Base-by-base conservation (phyloP, 2,329 filamentous ascomycete genomes). In the Fusarium algeriense region DNA sequence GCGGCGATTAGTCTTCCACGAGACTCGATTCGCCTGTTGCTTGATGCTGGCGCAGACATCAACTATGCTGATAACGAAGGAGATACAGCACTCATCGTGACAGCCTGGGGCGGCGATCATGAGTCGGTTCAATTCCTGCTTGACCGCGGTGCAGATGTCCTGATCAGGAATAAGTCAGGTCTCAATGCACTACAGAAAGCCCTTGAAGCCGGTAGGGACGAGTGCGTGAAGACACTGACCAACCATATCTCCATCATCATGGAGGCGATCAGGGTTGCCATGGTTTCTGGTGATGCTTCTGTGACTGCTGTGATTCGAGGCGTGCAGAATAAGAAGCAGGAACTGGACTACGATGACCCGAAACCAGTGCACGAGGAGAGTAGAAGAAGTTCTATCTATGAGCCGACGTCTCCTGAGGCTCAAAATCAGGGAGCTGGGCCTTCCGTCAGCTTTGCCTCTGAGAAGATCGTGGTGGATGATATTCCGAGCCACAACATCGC, bases 21-120 rank as follows among this genome's bases (percentile, higher is more conserved):
- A 14, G 71, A 76, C 6, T 78, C 80, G 1, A 60, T 83, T 2
- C 73, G 76, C 23, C 54, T 77, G 7, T 64, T 83, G 6, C 74
- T 83, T 7, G 76, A 80, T 15, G 78, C 79, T 0, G 80, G 81
- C 0, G 81, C 81, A 0, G 77, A 83, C 49, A 80, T 83, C 34
- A 81, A 83, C 41, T 72, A 80, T 6, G 62, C 76, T 0, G 79
- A 80, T 34, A 62, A 76, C 4, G 76, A 81, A 8, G 78, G 81
- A 13, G 78, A 83, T 40, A 82, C 82, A 0, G 80, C 82, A 3
- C 75, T 84, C 2, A 83, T 83, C 11, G 67, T 80, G 1, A 80
- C 82, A 6, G 77, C 82, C 1, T 63, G 61, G 13, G 69, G 71
- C 38, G 79, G 78, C 2, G 81, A 84, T 30, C 15, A 28, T 3